phyloP scores from a whole-genome alignment of 2,329 filamentous ascomycete genomes.

The Keithomyces neogunnii region DNA sequence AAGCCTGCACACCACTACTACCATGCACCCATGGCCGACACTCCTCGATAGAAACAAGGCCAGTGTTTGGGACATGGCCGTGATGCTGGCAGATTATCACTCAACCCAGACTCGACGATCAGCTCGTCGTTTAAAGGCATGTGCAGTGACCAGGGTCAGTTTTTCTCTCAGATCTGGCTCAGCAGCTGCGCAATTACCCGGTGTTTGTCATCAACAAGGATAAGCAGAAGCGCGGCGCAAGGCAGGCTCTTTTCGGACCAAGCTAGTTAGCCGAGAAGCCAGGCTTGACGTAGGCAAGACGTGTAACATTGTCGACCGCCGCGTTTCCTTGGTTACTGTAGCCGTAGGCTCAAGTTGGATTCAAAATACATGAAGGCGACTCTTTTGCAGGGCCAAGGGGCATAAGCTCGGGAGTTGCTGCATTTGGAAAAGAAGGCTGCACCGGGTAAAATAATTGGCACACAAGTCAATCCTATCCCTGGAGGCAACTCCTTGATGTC shows the following conservation, averaged over 20 bases:
- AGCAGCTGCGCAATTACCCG: conserved; percentile 12
- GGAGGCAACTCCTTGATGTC: too few relatives aligned
- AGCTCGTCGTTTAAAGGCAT: not conserved
- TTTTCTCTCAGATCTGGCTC: conserved; percentile 13
- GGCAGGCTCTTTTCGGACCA: conserved; percentile 24
- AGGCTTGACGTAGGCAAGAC: conserved; percentile 21
- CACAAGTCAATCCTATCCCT: too few relatives aligned
- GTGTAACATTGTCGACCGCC: conserved; percentile 16
- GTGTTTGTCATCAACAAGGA: too few relatives aligned
- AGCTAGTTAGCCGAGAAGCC: conserved; percentile 19
- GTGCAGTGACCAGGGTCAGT: not conserved
- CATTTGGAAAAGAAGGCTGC: too few relatives aligned
- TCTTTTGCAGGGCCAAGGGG: too few relatives aligned
- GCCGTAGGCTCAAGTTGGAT: conserved; percentile 16
- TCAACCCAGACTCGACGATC: too few relatives aligned
- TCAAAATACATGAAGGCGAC: too few relatives aligned
- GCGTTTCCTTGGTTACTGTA: conserved; percentile 18
- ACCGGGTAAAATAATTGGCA: too few relatives aligned
- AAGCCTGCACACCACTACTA: too few relatives aligned
- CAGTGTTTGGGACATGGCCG: conserved; percentile 9
- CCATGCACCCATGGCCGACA: too few relatives aligned
- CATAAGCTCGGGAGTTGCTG: too few relatives aligned
- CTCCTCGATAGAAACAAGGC: conserved; percentile 17
- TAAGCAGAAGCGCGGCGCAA: conserved; percentile 11
- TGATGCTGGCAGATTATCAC: too few relatives aligned